Percentiles rank a stretch among this genome's conserved stretches.
These are phyloP conservation scores for Paraphaeosphaeria sporulosa DNA, from an alignment of 2,329 filamentous ascomycete species.

Conservation along the genomic window DNA sequence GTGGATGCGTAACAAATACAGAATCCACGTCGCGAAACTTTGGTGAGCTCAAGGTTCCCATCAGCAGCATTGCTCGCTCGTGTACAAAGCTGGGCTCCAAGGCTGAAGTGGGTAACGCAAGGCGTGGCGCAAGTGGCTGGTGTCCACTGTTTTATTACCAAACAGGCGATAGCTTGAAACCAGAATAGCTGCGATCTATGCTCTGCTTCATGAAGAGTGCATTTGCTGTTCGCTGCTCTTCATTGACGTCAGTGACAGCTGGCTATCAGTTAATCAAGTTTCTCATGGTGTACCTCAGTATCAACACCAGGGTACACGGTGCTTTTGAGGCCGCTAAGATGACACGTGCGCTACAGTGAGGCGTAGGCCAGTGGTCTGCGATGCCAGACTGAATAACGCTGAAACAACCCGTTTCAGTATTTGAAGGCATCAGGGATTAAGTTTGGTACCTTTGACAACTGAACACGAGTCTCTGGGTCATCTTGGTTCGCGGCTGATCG, in stretches of 20 bases:
- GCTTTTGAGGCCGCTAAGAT: slow-evolving; percentile 2
- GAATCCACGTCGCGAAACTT: neutral
- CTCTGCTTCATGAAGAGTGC: neutral
- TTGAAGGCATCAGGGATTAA: neutral
- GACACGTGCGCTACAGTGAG: slow-evolving; percentile 7
- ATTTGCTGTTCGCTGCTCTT: slow-evolving; percentile 4
- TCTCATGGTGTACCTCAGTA: slow-evolving; percentile 1
- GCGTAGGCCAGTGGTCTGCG: neutral
- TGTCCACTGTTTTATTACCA: slow-evolving; percentile 1
- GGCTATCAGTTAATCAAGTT: neutral
- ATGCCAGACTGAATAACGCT: neutral
- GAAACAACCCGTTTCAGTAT: neutral
- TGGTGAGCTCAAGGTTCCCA: slow-evolving; percentile 2
- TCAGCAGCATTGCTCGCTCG: slow-evolving; percentile 9
- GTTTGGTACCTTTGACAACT: neutral
- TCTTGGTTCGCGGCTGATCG: neutral
- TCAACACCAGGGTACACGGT: slow-evolving; percentile 9
- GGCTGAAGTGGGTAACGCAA: neutral
- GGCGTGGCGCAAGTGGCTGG: slow-evolving; percentile 8
- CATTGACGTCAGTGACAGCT: slow-evolving; percentile 12
- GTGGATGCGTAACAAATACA: neutral
- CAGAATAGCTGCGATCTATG: neutral
- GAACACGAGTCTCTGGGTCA: neutral
- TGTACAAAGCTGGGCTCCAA: neutral
- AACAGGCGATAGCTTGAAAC: neutral